These are phyloP conservation scores for Scytalidium lignicola DNA, from an alignment of 2,329 filamentous ascomycete species.

Conservation along the genomic window DNA sequence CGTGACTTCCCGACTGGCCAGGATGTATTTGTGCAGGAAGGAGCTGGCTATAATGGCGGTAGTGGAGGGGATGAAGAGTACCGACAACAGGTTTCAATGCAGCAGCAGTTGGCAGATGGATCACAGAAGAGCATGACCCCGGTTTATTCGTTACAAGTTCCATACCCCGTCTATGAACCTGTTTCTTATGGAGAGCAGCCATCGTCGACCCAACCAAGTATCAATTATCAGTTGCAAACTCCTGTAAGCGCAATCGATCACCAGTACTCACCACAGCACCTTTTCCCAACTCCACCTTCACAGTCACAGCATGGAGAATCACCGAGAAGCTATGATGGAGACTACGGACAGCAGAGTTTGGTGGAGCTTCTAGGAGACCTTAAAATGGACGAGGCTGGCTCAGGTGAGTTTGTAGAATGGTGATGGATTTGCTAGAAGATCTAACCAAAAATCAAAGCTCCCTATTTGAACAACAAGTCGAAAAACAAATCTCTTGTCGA, in stretches of 20 bases:
- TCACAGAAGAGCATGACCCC: conserved; percentile 31
- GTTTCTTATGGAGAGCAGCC: conserved; percentile 31
- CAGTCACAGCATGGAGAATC: conserved; percentile 30
- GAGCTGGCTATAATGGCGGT: conserved; percentile 36
- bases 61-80: conserved; percentile 38
- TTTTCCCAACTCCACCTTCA: conserved; percentile 49
- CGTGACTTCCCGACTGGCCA: conserved; percentile 23
- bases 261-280: conserved; percentile 42
- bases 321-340: conserved; percentile 51
- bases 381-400: conserved; percentile 80
- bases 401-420: conserved; percentile 53
- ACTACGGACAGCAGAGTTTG: conserved; percentile 67
- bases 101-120: conserved; percentile 34
- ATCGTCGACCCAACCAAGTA: conserved; percentile 40
- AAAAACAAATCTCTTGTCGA: conserved; percentile 44
- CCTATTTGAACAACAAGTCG: conserved; percentile 64
- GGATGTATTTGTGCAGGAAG: conserved; percentile 44
- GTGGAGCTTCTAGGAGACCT: conserved; percentile 79
- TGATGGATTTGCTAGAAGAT: conserved; percentile 8
- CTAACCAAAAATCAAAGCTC: conserved; percentile 47
- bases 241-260: conserved; percentile 46
- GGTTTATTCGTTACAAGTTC: conserved; percentile 44
- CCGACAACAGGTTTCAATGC: conserved; percentile 50
- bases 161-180: conserved; percentile 39
- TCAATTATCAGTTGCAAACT: conserved; percentile 51